phyloP scores from a whole-genome alignment of 345 rosid genomes.

The Tarenaya hassleriana region DNA sequence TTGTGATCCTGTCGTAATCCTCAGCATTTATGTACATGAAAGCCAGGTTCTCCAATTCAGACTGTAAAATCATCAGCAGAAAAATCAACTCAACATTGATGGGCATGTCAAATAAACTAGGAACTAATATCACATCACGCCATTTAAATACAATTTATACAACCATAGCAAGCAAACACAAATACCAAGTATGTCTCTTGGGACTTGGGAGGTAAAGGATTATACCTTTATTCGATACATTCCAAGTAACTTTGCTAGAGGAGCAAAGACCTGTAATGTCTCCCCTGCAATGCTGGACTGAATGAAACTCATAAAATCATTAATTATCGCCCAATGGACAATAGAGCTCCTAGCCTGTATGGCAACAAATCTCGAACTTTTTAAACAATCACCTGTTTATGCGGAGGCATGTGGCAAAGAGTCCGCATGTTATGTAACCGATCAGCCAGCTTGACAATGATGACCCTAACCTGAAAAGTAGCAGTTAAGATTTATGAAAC shows the following conservation, averaged over 20 bases:
- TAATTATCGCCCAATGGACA: conserved; percentile 14
- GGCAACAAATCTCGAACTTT: conserved; percentile 11
- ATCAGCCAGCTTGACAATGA: conserved; percentile 97
- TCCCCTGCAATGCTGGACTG: conserved; percentile 98
- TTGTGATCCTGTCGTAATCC: conserved; percentile 73
- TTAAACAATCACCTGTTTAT: conserved; percentile 69
- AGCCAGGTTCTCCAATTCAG: conserved; percentile 92
- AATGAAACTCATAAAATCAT: conserved; percentile 26
- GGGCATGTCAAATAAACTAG: not conserved
- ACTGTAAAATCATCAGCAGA: conserved; percentile 45
- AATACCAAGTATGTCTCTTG: no score
- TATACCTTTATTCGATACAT: conserved; percentile 96
- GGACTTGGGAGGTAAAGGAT: not conserved
- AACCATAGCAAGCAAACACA: no score
- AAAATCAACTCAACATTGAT: conserved; percentile 14
- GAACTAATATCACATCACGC: no score
- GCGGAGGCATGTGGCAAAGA: conserved; percentile 87
- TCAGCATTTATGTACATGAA: conserved; percentile 95
- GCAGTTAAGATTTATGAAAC: conserved; percentile 18
- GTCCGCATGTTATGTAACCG: conserved; percentile 99
- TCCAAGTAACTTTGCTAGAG: conserved; percentile 91
- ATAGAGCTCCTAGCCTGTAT: conserved; percentile 15
- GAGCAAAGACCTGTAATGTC: conserved; percentile 97
- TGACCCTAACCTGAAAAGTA: conserved; percentile 82
- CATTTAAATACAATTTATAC: no score